A percentile compares a stretch with the other conserved stretches of the same genome.
phyloP scores from a whole-genome alignment of 1,284 basidiomycete species.

The Cutaneotrichosporon sp. region DNA sequence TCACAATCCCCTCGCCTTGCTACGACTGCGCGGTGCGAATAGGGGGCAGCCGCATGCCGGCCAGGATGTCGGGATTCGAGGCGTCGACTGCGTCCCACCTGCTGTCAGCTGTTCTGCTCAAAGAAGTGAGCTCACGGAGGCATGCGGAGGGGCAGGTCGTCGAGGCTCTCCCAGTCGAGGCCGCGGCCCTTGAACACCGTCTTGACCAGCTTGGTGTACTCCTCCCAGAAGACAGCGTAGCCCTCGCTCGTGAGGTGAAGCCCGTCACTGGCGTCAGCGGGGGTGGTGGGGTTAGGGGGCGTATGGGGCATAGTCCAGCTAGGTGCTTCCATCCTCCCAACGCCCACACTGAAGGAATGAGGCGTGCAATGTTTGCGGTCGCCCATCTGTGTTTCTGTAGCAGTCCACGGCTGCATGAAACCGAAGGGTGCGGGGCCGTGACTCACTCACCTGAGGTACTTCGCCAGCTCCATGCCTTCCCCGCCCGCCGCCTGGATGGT shows the following conservation, averaged over 20 bases:
- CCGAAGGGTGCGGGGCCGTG: no score
- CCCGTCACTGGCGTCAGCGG: conserved; percentile 60
- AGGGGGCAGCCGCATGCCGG: conserved; percentile 16
- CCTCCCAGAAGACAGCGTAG: conserved; percentile 70
- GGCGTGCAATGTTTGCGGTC: not conserved
- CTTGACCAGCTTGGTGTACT: conserved; percentile 63
- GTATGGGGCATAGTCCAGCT: not conserved
- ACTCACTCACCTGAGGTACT: conserved; percentile 26
- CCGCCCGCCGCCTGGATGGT: conserved; percentile 61
- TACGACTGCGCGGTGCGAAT: conserved; percentile 9
- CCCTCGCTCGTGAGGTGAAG: conserved; percentile 72
- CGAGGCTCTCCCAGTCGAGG: conserved; percentile 37
- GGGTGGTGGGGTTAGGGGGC: not conserved
- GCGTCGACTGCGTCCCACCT: conserved; percentile 21
- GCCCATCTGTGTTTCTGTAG: no score
- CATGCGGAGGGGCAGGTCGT: conserved; percentile 29
- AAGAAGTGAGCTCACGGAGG: conserved; percentile 11
- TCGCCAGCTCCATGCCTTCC: conserved; percentile 55
- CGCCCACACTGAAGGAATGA: not conserved
- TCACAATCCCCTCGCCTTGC: not conserved
- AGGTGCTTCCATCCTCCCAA: not conserved
- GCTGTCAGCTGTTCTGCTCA: not conserved
- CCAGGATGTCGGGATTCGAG: conserved; percentile 12
- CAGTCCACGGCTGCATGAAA: no score
- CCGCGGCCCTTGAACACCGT: conserved; percentile 55